Evolutionary conservation across 495 filamentous ascomycete species (phyloP), one percentile per base, ranked within the genome.

Genomic region (Podospora bellae-mahoneyi): DNA sequence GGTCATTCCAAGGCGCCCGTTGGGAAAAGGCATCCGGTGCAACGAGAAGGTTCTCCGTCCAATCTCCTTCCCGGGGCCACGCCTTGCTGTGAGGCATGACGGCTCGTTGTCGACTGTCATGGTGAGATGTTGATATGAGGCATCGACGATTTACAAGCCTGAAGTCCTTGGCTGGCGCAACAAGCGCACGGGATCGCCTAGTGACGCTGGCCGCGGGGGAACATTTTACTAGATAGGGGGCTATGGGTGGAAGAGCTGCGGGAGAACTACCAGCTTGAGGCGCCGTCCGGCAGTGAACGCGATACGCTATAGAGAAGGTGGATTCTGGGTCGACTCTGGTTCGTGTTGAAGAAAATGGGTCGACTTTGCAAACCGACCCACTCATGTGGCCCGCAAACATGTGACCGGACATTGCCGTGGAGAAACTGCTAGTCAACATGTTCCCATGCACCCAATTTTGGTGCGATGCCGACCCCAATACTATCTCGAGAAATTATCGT

Each of bases 331-430:
- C 28, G 61, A 39, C 30, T 63, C 32, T 32, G 30, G 16, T 18
- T 28, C 30, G 32, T 32, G 61, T 32, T 63, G 32, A 44, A 10
- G 27, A 48, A 55, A 68, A 65, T 76, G 70, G 72, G 56, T 65
- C 71, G 72, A 76, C 61, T 32, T 7, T 63, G 34, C 61, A 63
- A 28, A 60, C 58, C 59, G 30, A 34, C 44, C 68, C 61, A 60
- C n/a, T 66, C 61, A 60, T 15, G n/a, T 19, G 39, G 26, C 66
- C 66, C 60, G 55, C 67, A 67, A 73, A 74, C 72, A 71, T 64
- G 68, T 69, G 73, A 74, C 65, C 74, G 73, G 75, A 66, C 54
- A 28, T 54, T 34, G 19, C 75, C 73, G 73, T 28, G 7, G 2
- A 16, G 9, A 55, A 68, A 69, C 66, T 76, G 74, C 69, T 76